Evolutionary conservation across 108 stramenopile genomes (phyloP), one percentile per base, ranked within the genome.

Genomic region (Nitzschia sp.): DNA sequence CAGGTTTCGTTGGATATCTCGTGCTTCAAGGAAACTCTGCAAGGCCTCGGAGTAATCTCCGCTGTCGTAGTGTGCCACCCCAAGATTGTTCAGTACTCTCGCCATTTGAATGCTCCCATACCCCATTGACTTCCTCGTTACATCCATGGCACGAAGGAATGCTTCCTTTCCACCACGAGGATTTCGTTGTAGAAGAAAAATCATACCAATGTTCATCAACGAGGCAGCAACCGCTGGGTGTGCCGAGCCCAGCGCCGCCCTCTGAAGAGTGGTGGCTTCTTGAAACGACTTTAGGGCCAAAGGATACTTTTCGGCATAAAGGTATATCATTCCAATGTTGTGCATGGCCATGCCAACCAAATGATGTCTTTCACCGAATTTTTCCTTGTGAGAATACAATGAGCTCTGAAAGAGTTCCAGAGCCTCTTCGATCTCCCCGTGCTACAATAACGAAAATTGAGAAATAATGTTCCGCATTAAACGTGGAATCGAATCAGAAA

Each of bases 11-110:
- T 91, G 89, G 45, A 86, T 84, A 31, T 71, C 67, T 54, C 82
- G 76, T 2, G 90, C 83, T 53, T 88, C 85, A 35, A 85, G 81
- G 74, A 88, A 85, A n/a, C 83, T 61, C 27, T 51, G 23, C 54
- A 62, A 66, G 3, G 85, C 78, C 15, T 74, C 83, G 4, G 48
- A 72, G 24, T 81, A 34, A 34, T 79, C 64, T 9, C 76, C 66
- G 24, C 82, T 58, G 23, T 85, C 83, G 75, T 81, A 91, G 55
- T 83, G 45, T 0, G 85, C 83, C 66, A 87, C 88, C 18, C 84
- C 90, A 71, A 91, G 81, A 63, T 91, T 91, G 62, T 88, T 88
- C 67, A 88, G 58, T 17, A 88, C 71, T 51, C 84, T 78, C 2
- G 82, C 80, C 24, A 87, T 72, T 59, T 88, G 71, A 0, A 76